Percentiles rank a stretch among this genome's conserved stretches.
Evolutionary conservation across 2,329 filamentous ascomycete species (phyloP).

Genomic region (Cytospora chrysosperma): DNA sequence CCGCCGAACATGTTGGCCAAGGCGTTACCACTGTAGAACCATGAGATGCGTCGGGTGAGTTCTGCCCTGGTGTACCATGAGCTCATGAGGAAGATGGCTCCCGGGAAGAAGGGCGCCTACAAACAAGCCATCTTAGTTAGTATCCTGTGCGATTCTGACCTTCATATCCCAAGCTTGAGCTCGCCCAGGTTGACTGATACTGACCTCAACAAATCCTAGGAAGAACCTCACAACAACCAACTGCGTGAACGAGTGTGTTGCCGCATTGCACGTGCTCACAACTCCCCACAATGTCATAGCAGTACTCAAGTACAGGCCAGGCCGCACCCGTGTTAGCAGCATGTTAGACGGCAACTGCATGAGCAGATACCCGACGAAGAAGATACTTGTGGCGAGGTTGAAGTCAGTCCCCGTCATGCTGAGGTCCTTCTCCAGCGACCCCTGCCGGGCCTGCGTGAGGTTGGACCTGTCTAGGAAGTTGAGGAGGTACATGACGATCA

Average conservation of each 20-base stretch:
- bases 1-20: slow-evolving; percentile 53
- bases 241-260: slow-evolving; percentile 40
- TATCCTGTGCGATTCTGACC: too few species aligned
- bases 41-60: slow-evolving; percentile 45
- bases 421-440: slow-evolving; percentile 52
- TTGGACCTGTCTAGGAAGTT: slow-evolving; percentile 55
- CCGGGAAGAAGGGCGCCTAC: slow-evolving; percentile 52
- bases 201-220: slow-evolving; percentile 39
- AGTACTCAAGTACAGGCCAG: slow-evolving; percentile 51
- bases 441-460: slow-evolving; percentile 54
- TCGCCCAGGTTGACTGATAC: not conserved
- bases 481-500: slow-evolving; percentile 56
- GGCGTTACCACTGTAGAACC: slow-evolving; percentile 47
- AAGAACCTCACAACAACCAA: slow-evolving; percentile 49
- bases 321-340: slow-evolving; percentile 49
- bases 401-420: slow-evolving; percentile 56
- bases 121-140: slow-evolving; percentile 26
- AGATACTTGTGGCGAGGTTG: slow-evolving; percentile 53
- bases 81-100: slow-evolving; percentile 46
- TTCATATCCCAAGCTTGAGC: not conserved
- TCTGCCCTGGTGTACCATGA: slow-evolving; percentile 46
- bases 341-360: slow-evolving; percentile 64
- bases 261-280: slow-evolving; percentile 47
- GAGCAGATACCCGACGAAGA: slow-evolving; percentile 59
- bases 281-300: slow-evolving; percentile 45